A percentile compares a stretch with the other conserved stretches of the same genome.
phyloP scores from a whole-genome alignment of 305 asterid species.

The Withania somnifera region DNA sequence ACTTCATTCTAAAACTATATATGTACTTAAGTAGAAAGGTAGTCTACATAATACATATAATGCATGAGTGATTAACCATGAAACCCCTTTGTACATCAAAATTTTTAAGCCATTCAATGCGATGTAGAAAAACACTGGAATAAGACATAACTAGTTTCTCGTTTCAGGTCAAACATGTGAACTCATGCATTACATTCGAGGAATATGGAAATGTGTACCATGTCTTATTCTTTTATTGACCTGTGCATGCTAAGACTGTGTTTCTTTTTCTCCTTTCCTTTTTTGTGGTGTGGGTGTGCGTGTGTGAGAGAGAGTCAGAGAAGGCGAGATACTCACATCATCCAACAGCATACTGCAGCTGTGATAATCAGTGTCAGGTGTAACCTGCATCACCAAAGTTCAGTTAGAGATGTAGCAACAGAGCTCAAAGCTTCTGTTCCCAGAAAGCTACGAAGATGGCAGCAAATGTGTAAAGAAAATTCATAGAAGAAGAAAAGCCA shows the following conservation, averaged over 20 bases:
- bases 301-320: neutral
- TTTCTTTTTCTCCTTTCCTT: neutral
- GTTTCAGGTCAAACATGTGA: neutral
- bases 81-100: neutral
- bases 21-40: neutral
- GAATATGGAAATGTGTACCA: neutral
- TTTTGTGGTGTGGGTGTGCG: too few species aligned
- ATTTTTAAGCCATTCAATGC: neutral
- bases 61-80: neutral
- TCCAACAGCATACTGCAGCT: slow-evolving; percentile 95
- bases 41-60: neutral
- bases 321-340: slow-evolving; percentile 75
- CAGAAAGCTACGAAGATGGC: neutral
- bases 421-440: neutral
- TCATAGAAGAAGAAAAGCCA: neutral
- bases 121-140: neutral
- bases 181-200: neutral
- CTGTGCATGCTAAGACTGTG: neutral
- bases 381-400: slow-evolving; percentile 43
- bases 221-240: neutral
- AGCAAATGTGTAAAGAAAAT: neutral
- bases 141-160: neutral
- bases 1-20: neutral
- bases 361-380: slow-evolving; percentile 80
- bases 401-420: neutral